Conservation (phyloP, 176 grass and related monocot genomes). For the Dactylis glomerata region DNA sequence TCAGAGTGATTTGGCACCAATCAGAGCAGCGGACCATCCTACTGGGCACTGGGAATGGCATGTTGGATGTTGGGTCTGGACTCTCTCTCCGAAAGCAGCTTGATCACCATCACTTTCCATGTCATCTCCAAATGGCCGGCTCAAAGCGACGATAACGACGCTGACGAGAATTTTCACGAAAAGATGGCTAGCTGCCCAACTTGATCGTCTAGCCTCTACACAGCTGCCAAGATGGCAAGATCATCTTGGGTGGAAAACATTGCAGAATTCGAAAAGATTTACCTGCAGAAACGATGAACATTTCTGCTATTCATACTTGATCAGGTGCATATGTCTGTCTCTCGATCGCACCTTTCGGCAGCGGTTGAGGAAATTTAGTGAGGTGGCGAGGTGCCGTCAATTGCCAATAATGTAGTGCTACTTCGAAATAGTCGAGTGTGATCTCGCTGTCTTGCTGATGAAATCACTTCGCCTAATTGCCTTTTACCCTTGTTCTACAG, state of each 20-base stretch:
- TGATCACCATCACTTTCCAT: neutral
- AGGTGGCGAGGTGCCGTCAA: constrained; percentile 4
- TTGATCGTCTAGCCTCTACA: neutral
- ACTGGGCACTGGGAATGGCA: neutral
- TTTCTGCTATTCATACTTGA: neutral
- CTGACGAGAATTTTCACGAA: neutral
- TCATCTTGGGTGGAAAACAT: neutral
- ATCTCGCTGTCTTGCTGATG: constrained; percentile 37
- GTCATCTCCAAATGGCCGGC: neutral
- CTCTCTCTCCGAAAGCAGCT: constrained; percentile 14
- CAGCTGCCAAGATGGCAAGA: neutral
- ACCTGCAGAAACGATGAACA: neutral
- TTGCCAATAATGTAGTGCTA: neutral
- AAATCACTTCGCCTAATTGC: neutral
- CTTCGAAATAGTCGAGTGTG: neutral
- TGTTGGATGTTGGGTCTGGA: constrained; percentile 16
- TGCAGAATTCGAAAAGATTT: neutral
- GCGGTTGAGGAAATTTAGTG: neutral
- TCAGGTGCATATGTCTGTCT: neutral
- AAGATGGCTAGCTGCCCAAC: constrained; percentile 24
- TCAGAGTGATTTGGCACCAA: constrained; percentile 17
- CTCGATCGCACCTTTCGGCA: neutral
- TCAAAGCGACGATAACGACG: constrained; percentile 28
- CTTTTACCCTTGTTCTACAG: neutral
- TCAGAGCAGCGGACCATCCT: constrained; percentile 17